Percentiles rank a stretch among this genome's conserved stretches.
Evolutionary conservation across 352 stramenopile species (phyloP).

Genomic region (Phytopythium chamaehyphon): DNA sequence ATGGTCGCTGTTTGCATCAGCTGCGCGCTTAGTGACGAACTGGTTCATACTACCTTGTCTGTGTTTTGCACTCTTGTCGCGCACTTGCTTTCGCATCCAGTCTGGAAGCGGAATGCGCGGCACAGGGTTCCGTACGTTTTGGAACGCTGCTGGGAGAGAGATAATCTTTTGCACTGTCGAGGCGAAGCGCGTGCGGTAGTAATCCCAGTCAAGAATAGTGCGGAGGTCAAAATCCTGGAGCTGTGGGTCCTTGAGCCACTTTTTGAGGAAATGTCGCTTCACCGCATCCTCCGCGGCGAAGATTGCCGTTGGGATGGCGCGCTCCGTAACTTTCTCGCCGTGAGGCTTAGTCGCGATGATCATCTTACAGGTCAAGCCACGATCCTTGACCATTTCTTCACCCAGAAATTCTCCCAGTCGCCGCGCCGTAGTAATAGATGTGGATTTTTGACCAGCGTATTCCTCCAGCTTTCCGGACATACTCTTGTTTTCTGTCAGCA

Average conservation of each 20-base stretch:
- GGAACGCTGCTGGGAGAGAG: slow-evolving; percentile 97
- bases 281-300: slow-evolving; percentile 95
- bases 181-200: slow-evolving; percentile 90
- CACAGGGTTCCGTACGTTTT: slow-evolving; percentile 96
- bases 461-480: slow-evolving; percentile 98
- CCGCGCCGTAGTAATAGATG: slow-evolving; percentile 96
- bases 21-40: slow-evolving; percentile 67
- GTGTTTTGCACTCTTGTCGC: slow-evolving; percentile 83
- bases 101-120: slow-evolving; percentile 94
- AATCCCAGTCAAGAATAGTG: slow-evolving; percentile 98
- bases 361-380: slow-evolving; percentile 97
- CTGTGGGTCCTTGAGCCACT: slow-evolving; percentile 94
- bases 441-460: slow-evolving; percentile 97
- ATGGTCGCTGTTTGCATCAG: slow-evolving; percentile 26
- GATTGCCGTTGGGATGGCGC: slow-evolving; percentile 97
- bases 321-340: slow-evolving; percentile 96
- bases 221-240: slow-evolving; percentile 93
- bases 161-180: slow-evolving; percentile 99
- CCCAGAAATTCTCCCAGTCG: slow-evolving; percentile 98
- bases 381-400: slow-evolving; percentile 98
- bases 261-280: slow-evolving; percentile 96
- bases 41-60: slow-evolving; percentile 85
- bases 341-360: slow-evolving; percentile 92
- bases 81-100: slow-evolving; percentile 94
- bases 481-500: slow-evolving; percentile 99